phyloP scores from a whole-genome alignment of 306 rosid species.

The Quercus ilex region DNA sequence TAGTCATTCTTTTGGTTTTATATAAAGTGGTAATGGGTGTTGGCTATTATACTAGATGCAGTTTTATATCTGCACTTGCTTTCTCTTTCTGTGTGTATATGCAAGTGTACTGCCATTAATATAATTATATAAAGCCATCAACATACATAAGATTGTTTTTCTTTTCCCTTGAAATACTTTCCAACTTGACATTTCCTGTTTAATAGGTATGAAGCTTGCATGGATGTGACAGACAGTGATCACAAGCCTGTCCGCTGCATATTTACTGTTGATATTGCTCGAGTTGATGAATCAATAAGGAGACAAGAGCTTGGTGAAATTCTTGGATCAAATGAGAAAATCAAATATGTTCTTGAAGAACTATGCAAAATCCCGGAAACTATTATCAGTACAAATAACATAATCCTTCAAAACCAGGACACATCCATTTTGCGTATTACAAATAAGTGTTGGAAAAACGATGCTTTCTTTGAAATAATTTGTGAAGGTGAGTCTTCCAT shows the following conservation, averaged over 20 bases:
- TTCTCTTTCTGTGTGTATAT: background rate
- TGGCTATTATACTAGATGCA: background rate
- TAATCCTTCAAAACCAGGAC: constrained; percentile 90
- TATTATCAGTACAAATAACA: constrained; percentile 86
- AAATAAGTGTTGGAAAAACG: constrained; percentile 57
- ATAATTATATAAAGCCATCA: background rate
- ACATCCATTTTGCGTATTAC: constrained; percentile 81
- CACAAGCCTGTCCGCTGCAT: constrained; percentile 98
- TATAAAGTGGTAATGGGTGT: background rate
- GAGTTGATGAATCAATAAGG: constrained; percentile 86
- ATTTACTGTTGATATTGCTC: constrained; percentile 74
- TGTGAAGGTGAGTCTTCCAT: constrained; percentile 75
- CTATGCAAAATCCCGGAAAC: constrained; percentile 82
- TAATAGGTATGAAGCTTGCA: constrained; percentile 87
- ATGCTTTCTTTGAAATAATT: constrained; percentile 67
- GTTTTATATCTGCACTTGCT: background rate
- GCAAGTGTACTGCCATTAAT: no score
- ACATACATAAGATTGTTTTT: background rate
- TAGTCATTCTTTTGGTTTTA: background rate
- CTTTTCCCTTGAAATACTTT: background rate
- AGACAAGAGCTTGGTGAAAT: constrained; percentile 89
- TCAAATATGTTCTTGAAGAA: constrained; percentile 50
- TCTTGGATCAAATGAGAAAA: constrained; percentile 62
- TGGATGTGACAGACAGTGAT: constrained; percentile 98
- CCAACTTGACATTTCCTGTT: constrained; percentile 16